Base-by-base conservation (phyloP, 2,329 filamentous ascomycete species). In the Colletotrichum brevisporum region DNA sequence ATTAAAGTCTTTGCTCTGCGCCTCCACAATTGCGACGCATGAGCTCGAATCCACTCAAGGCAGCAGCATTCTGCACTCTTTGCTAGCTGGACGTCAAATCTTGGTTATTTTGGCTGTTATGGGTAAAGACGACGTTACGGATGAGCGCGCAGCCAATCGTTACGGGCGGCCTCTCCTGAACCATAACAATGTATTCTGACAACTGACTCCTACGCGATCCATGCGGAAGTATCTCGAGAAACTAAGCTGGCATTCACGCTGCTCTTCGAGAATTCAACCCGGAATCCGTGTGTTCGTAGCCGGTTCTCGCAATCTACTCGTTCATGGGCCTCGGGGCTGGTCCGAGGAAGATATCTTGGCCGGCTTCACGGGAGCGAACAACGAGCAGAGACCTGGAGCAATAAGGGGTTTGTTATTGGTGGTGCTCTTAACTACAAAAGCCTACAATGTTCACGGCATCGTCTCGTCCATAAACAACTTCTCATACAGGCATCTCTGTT, bases 41-140 rank as follows among this genome's bases (percentile, higher is more conserved):
- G 56, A 59, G 56, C 12, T 18, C 16, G 43, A 50, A 59, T 18
- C 62, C 62, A 65, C 62, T 52, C 36, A 43, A 65, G 62, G 62
- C 62, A 65, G 62, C 62, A 64, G 62, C 53, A 52, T 64, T 64
- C 21, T 36, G 12, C 16, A 53, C 62, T 10, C 47, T 21, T 5
- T 48, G 45, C 45, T 24, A 24, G 18, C 45, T 50, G 8, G 24
- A 51, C 45, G 43, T 50, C 56, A 26, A 51, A 50, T n/a, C 16
- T 50, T 21, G 47, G 47, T 50, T 12, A 50, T 8, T 47, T 16
- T 16, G 45, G 45, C 8, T 47, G 15, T 18, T 18, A 9, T 3
- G 45, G 16, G 16, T 47, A 16, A 18, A 18, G 45, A 47, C 21
- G 10, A 36, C 31, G 31, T 36, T 36, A 36, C 31, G 31, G 8